Evolutionary conservation across 2,329 filamentous ascomycete species (phyloP), one percentile per base, ranked within the genome.

Genomic region (Elsinoe perseae): DNA sequence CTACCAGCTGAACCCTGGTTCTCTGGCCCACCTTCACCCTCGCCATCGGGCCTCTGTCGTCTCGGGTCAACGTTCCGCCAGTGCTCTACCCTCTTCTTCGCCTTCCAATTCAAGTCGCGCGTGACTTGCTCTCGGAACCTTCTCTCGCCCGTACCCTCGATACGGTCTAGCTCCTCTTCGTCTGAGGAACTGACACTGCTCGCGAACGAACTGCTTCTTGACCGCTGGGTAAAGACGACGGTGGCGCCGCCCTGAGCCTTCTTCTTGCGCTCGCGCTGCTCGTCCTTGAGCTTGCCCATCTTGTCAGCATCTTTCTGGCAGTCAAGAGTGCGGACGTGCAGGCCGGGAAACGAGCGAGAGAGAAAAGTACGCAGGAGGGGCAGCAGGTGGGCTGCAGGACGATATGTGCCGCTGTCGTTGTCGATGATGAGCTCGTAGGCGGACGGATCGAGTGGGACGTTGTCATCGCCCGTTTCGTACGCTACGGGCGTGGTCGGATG

Each of bases 321-420:
- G 66, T 90, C 86, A 63, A 92, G 80, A 0, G 82, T 82, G 0
- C 84, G 76, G 44, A 95, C 76, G 53, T 86, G 82, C 1, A 97
- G 73, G 0, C 88, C 89, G 0, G 88, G 87, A 30, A 96, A 83
- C 62, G 92, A 89, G 21, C 69, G 70, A 28, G 83, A 73, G 1
- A 97, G 72, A 66, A 89, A 95, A 9, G 75, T 66, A 54, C 85
- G 83, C 1, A 97, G 76, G 0, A 84, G 68, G 0, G 87, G 87
- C 1, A 97, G 78, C 8, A 88, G 77, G 9, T 83, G 78, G 56
- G 86, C 86, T 66, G 95, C 89, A 0, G 92, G 92, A 0, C 92
- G 82, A 69, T 97, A 97, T 0, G 92, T 97, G 9, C 92, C 92
- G 56, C 85, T 89, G 70, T 95, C 92, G 65, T 97, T 97, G 74